Percentiles rank a stretch among this genome's conserved stretches.
Conservation (phyloP, 2,329 filamentous ascomycete genomes). For the Tolypocladium endophyticum region DNA sequence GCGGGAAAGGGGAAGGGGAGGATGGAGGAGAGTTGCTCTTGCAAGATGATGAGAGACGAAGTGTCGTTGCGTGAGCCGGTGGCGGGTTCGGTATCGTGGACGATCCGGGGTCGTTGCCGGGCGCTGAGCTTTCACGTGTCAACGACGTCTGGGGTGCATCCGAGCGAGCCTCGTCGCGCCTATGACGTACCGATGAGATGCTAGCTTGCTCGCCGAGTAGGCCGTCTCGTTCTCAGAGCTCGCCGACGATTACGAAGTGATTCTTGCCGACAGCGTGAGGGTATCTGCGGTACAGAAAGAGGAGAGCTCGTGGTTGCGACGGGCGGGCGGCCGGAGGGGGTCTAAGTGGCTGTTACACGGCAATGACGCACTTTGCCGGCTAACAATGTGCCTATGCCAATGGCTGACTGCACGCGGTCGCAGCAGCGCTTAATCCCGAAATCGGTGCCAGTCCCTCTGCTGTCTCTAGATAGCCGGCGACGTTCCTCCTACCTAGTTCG, state of each 20-base stretch:
- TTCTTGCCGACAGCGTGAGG: neutral
- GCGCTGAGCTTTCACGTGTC: conserved; percentile 21
- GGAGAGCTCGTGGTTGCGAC: neutral
- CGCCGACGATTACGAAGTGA: neutral
- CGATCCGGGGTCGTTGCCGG: neutral
- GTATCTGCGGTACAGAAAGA: neutral
- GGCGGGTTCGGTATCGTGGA: conserved; percentile 5
- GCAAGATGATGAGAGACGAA: conserved; percentile 1
- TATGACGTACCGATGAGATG: neutral
- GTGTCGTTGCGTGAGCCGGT: neutral
- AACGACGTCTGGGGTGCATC: conserved; percentile 8
- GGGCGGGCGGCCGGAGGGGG: neutral
- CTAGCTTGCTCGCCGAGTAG: neutral
- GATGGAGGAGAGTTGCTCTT: neutral
- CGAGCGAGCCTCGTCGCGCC: conserved; percentile 1
- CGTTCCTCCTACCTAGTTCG: conserved; percentile 10
- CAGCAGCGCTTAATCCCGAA: neutral
- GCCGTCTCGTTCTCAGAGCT: neutral
- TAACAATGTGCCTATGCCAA: neutral
- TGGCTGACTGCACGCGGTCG: neutral
- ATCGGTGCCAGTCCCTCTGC: neutral
- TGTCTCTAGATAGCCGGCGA: neutral
- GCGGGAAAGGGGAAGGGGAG: neutral
- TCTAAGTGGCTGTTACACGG: neutral
- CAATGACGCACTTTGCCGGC: neutral